Percentiles rank a stretch among this genome's conserved stretches.
Evolutionary conservation across 2,329 filamentous ascomycete genomes (phyloP).

Genomic region (Aspergillus sp.): DNA sequence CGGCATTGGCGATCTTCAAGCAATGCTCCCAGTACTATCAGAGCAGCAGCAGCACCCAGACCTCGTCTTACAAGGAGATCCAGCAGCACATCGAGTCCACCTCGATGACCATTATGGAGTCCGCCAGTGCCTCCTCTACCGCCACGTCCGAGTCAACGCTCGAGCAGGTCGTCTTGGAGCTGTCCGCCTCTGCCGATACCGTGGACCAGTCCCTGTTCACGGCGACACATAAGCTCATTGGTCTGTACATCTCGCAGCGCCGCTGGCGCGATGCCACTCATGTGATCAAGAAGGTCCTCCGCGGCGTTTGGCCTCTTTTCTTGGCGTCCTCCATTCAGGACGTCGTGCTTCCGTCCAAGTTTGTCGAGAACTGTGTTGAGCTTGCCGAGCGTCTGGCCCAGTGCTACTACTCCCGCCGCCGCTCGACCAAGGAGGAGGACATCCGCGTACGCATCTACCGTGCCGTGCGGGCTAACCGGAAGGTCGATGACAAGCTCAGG

Average conservation of each 20-base stretch:
- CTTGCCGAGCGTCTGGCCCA: constrained; percentile 39
- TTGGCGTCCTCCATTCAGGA: constrained; percentile 37
- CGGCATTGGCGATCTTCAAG: constrained; percentile 42
- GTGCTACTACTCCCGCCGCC: constrained; percentile 35
- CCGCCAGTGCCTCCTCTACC: constrained; percentile 26
- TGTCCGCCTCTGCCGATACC: constrained; percentile 16
- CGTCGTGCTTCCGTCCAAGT: constrained; percentile 34
- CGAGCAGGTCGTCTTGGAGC: constrained; percentile 37
- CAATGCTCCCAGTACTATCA: constrained; percentile 21
- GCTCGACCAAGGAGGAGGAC: constrained; percentile 28
- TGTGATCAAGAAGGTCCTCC: constrained; percentile 38
- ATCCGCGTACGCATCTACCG: constrained; percentile 27
- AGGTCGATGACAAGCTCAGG: constrained; percentile 22
- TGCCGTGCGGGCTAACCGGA: constrained; percentile 19
- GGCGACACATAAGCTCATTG: constrained; percentile 32
- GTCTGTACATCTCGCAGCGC: constrained; percentile 37
- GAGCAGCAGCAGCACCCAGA: constrained; percentile 19
- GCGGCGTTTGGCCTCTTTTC: constrained; percentile 39
- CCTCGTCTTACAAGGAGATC: constrained; percentile 32
- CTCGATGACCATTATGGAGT: constrained; percentile 35
- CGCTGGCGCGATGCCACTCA: constrained; percentile 40
- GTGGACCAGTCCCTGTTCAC: constrained; percentile 34
- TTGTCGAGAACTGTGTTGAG: constrained; percentile 38
- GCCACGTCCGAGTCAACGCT: constrained; percentile 34
- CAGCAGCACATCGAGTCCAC: constrained; percentile 36